Conservation (phyloP, 352 stramenopile species). For the Blastocystis hominis region DNA sequence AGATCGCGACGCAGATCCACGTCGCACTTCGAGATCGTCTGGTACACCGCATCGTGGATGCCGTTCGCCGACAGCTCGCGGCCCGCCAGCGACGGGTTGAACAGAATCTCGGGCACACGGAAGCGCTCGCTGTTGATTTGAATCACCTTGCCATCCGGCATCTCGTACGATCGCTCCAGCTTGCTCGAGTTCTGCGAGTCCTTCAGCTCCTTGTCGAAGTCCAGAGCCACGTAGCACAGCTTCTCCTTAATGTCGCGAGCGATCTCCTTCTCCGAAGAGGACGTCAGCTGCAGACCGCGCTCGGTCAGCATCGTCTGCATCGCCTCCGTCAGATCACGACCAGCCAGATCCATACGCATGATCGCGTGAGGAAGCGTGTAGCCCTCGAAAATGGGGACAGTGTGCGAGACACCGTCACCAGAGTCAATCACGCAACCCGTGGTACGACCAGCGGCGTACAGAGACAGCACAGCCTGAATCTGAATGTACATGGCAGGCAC, state of each 20-base stretch:
- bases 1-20: slow-evolving; percentile 76
- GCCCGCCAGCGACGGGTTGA: slow-evolving; percentile 66
- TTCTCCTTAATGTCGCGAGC: slow-evolving; percentile 81
- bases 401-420: too few species aligned
- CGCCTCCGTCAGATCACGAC: too few species aligned
- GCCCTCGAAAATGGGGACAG: slow-evolving; percentile 91
- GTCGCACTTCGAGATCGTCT: slow-evolving; percentile 79
- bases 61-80: slow-evolving; percentile 66
- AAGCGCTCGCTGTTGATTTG: slow-evolving; percentile 75
- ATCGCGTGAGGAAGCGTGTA: slow-evolving; percentile 85
- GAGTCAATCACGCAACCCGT: slow-evolving; percentile 88
- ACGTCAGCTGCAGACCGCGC: slow-evolving; percentile 70
- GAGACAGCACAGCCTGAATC: slow-evolving; percentile 77
- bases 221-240: too few species aligned
- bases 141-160: slow-evolving; percentile 70
- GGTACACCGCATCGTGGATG: slow-evolving; percentile 73
- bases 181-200: slow-evolving; percentile 64
- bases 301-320: slow-evolving; percentile 70
- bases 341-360: slow-evolving; percentile 80
- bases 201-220: slow-evolving; percentile 73
- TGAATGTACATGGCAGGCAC: too few species aligned
- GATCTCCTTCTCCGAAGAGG: slow-evolving; percentile 71
- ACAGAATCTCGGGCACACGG: slow-evolving; percentile 77
- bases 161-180: slow-evolving; percentile 69
- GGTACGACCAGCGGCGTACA: slow-evolving; percentile 85